These are phyloP conservation scores for Paragyromitra xinjiangensis DNA, from an alignment of 495 filamentous ascomycete species.

Conservation along the genomic window DNA sequence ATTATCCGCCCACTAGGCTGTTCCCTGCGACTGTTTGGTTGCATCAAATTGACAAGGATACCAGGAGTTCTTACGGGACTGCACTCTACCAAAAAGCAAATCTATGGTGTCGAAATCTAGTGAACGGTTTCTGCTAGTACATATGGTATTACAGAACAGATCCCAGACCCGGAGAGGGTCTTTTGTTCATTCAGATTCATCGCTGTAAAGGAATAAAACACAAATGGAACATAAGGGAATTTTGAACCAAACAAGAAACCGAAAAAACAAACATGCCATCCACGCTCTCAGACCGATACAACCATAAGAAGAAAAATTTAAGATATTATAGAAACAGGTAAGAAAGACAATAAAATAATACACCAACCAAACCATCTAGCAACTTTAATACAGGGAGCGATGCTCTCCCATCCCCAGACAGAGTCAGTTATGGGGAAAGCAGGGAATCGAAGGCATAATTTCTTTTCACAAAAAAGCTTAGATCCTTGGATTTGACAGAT, in stretches of 20 bases:
- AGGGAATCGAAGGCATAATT: slow-evolving; percentile 27
- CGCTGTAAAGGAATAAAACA: slow-evolving; percentile 16
- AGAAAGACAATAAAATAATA: slow-evolving; percentile 31
- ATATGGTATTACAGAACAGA: slow-evolving; percentile 12
- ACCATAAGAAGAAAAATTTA: slow-evolving; percentile 40
- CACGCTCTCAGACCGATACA: slow-evolving; percentile 16
- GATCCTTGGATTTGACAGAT: slow-evolving; percentile 43
- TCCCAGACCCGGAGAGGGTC: slow-evolving; percentile 2
- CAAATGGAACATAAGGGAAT: slow-evolving; percentile 16
- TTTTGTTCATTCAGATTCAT: slow-evolving; percentile 42
- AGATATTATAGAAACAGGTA: slow-evolving; percentile 46
- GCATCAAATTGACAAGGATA: no score
- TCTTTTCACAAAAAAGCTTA: slow-evolving; percentile 46
- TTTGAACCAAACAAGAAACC: slow-evolving; percentile 8
- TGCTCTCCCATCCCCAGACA: slow-evolving; percentile 12
- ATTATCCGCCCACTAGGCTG: no score
- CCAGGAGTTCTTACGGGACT: no score
- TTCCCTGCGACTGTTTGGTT: no score
- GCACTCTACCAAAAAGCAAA: neutral
- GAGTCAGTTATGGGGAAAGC: slow-evolving; percentile 11
- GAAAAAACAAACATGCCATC: slow-evolving; percentile 29
- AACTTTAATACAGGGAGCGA: slow-evolving; percentile 49
- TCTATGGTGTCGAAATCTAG: neutral
- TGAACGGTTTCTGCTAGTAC: neutral
- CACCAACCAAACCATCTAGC: slow-evolving; percentile 25